Evolutionary conservation across 164 flowering plant genomes (phyloP).

Genomic region (Akebia trifoliata): DNA sequence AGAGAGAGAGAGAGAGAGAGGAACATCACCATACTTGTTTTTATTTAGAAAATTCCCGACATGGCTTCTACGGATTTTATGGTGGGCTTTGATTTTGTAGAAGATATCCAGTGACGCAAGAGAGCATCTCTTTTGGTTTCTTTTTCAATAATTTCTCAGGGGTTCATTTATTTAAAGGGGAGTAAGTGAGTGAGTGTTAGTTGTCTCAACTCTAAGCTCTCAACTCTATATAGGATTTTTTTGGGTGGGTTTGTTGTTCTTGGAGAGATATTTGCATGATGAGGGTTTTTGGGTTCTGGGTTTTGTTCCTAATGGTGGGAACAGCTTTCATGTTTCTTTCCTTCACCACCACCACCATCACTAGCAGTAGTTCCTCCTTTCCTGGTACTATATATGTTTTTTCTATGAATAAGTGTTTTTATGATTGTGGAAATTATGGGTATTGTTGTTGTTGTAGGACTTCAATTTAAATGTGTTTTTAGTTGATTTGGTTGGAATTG

Average conservation of each 20-base stretch:
- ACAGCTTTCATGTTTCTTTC: constrained; percentile 22
- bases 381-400: constrained; percentile 15
- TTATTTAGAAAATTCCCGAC: too few species aligned
- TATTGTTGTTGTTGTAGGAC: background rate
- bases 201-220: background rate
- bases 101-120: too few species aligned
- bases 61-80: too few species aligned
- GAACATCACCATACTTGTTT: too few species aligned
- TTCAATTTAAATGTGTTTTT: background rate
- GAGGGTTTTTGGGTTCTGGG: constrained; percentile 28
- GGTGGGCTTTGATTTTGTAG: too few species aligned
- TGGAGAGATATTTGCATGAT: constrained; percentile 15
- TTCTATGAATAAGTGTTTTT: background rate
- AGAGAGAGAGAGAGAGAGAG: too few species aligned
- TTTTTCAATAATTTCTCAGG: too few species aligned
- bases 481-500: too few species aligned
- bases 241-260: background rate
- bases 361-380: constrained; percentile 9
- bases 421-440: background rate
- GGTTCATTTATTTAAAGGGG: too few species aligned
- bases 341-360: constrained; percentile 7
- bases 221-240: background rate
- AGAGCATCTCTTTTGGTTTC: too few species aligned
- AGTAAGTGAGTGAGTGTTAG: too few species aligned
- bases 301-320: constrained; percentile 22